These are phyloP conservation scores for Nepenthes gracilis DNA, from an alignment of 148 eudicot species.

Conservation along the genomic window DNA sequence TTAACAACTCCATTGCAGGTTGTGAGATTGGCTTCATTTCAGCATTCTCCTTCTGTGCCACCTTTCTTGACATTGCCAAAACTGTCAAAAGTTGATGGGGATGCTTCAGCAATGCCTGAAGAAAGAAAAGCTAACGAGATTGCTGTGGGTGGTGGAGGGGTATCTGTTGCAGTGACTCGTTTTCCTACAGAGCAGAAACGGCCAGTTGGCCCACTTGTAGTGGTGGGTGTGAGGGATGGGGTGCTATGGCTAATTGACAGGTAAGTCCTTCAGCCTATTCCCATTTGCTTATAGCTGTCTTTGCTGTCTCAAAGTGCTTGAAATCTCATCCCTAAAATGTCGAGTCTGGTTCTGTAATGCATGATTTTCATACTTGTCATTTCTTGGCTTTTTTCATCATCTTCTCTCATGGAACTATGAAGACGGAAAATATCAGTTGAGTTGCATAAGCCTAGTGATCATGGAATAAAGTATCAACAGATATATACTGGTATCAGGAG, in stretches of 20 bases:
- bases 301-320: not conserved
- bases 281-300: not conserved
- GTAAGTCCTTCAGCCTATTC: constrained; percentile 11
- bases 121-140: constrained; percentile 59
- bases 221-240: constrained; percentile 91
- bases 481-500: too few relatives aligned
- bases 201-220: constrained; percentile 87
- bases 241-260: constrained; percentile 94
- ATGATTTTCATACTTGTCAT: too few relatives aligned
- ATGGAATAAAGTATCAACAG: too few relatives aligned
- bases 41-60: constrained; percentile 90
- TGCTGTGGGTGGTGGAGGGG: constrained; percentile 99
- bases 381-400: too few relatives aligned
- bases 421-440: too few relatives aligned
- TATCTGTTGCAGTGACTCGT: constrained; percentile 90
- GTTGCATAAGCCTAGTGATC: too few relatives aligned
- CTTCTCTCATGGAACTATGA: too few relatives aligned
- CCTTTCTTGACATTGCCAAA: constrained; percentile 81
- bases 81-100: constrained; percentile 60
- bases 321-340: not conserved
- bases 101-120: constrained; percentile 44
- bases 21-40: constrained; percentile 93
- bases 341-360: too few relatives aligned
- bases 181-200: constrained; percentile 95
- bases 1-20: constrained; percentile 28